These are phyloP conservation scores for Emmonsiellopsis sp. DNA, from an alignment of 2,329 filamentous ascomycete species.

Conservation along the genomic window DNA sequence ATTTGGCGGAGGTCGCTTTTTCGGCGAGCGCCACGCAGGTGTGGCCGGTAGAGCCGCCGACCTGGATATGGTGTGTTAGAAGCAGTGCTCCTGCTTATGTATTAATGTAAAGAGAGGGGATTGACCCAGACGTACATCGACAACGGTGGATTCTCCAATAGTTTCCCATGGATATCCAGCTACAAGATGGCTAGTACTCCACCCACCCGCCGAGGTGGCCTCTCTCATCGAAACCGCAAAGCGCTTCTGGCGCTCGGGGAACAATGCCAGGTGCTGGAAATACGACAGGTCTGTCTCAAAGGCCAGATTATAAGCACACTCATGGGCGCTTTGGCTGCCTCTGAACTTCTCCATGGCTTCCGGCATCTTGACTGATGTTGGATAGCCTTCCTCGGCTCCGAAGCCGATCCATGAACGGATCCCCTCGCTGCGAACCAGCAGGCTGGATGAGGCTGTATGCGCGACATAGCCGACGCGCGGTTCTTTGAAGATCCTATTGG, in stretches of 20 bases:
- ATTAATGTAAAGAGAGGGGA: too few species aligned
- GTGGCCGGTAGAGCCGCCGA: constrained; percentile 16
- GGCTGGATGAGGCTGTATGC: constrained; percentile 10
- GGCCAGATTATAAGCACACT: neutral
- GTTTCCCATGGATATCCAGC: constrained; percentile 6
- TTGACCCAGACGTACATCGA: constrained; percentile 25
- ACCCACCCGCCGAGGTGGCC: neutral
- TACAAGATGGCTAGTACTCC: neutral
- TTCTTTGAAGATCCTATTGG: constrained; percentile 10
- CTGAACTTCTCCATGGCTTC: constrained; percentile 3
- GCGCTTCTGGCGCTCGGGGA: neutral
- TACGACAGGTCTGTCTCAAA: neutral
- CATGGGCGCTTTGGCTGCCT: constrained; percentile 2
- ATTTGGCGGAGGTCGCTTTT: neutral
- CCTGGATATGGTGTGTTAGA: too few species aligned
- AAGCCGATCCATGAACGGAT: constrained; percentile 10
- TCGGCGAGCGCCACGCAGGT: neutral
- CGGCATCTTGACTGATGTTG: constrained; percentile 6
- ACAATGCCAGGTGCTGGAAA: neutral
- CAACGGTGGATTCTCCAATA: constrained; percentile 21
- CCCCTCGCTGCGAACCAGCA: constrained; percentile 9
- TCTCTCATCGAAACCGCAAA: neutral
- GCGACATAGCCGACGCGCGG: constrained; percentile 7
- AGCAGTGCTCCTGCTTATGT: too few species aligned
- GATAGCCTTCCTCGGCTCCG: constrained; percentile 8